Evolutionary conservation across 371 early-diverging fungal species (phyloP).

Genomic region (Syncephalis fuscata): DNA sequence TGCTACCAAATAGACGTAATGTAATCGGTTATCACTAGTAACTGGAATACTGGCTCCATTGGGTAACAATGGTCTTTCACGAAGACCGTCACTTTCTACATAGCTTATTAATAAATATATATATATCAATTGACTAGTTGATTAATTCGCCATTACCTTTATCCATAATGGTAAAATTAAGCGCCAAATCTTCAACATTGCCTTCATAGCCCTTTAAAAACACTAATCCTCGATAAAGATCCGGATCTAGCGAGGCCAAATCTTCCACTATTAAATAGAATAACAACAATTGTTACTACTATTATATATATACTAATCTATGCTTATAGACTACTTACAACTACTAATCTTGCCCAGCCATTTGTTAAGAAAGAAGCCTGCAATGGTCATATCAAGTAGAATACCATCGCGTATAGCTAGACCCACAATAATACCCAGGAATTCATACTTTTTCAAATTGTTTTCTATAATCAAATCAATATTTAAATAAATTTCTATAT

Average conservation of each 20-base stretch:
- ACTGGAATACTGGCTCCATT: slow-evolving; percentile 59
- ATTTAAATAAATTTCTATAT: background rate
- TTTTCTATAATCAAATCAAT: background rate
- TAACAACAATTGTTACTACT: background rate
- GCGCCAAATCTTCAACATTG: slow-evolving; percentile 45
- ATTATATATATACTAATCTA: background rate
- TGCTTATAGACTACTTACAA: slow-evolving; percentile 26
- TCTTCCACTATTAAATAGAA: slow-evolving; percentile 49
- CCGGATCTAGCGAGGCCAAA: slow-evolving; percentile 72
- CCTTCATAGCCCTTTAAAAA: slow-evolving; percentile 59
- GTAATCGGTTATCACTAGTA: slow-evolving; percentile 65
- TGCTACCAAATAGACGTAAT: slow-evolving; percentile 61
- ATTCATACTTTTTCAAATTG: slow-evolving; percentile 35
- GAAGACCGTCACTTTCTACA: background rate
- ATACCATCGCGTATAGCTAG: slow-evolving; percentile 91
- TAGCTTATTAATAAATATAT: background rate
- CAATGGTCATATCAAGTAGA: slow-evolving; percentile 81
- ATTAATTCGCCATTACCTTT: slow-evolving; percentile 13
- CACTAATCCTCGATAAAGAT: slow-evolving; percentile 67
- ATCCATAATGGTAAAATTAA: slow-evolving; percentile 60
- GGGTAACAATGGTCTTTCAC: slow-evolving; percentile 53
- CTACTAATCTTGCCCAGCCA: slow-evolving; percentile 53
- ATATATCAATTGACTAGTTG: slow-evolving; percentile 1
- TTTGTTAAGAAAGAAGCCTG: slow-evolving; percentile 78
- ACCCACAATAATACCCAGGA: slow-evolving; percentile 82